Percentiles rank a stretch among this genome's conserved stretches.
Conservation (phyloP, 2,329 filamentous ascomycete genomes). For the Plenodomus tracheiphilus region DNA sequence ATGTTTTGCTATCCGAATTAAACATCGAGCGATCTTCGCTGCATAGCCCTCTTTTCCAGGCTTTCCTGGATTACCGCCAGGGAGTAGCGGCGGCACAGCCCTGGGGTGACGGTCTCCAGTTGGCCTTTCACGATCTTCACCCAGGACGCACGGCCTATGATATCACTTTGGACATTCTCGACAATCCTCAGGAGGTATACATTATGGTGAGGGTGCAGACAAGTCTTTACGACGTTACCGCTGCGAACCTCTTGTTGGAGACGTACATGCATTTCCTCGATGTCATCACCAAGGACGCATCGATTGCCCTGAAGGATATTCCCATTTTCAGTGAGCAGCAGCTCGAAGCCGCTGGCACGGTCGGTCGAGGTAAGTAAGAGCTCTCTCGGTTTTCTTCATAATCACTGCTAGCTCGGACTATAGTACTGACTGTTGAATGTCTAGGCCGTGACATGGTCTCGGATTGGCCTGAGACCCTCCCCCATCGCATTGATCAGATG, state of each 20-base stretch:
- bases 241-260: background rate
- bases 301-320: too few relatives aligned
- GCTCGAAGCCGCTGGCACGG: too few relatives aligned
- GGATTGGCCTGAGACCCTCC: conserved; percentile 42
- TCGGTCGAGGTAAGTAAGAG: too few relatives aligned
- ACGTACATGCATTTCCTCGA: too few relatives aligned
- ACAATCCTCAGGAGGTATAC: background rate
- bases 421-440: too few relatives aligned
- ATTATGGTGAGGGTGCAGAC: background rate
- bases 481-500: conserved; percentile 45
- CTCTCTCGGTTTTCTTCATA: too few relatives aligned
- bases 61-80: conserved; percentile 37
- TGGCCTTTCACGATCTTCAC: conserved; percentile 23
- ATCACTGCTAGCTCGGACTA: too few relatives aligned
- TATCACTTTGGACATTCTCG: conserved; percentile 12
- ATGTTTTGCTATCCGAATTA: conserved; percentile 37
- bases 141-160: conserved; percentile 16
- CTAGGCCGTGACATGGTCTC: conserved; percentile 17
- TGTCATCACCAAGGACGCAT: too few relatives aligned
- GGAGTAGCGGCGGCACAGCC: background rate
- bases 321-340: too few relatives aligned
- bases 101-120: conserved; percentile 29
- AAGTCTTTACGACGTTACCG: background rate
- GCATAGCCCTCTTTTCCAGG: conserved; percentile 44
- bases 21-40: conserved; percentile 21